Percentiles rank a stretch among this genome's conserved stretches.
phyloP scores from a whole-genome alignment of 163 green algal genomes.

The Scenedesmus sp. region DNA sequence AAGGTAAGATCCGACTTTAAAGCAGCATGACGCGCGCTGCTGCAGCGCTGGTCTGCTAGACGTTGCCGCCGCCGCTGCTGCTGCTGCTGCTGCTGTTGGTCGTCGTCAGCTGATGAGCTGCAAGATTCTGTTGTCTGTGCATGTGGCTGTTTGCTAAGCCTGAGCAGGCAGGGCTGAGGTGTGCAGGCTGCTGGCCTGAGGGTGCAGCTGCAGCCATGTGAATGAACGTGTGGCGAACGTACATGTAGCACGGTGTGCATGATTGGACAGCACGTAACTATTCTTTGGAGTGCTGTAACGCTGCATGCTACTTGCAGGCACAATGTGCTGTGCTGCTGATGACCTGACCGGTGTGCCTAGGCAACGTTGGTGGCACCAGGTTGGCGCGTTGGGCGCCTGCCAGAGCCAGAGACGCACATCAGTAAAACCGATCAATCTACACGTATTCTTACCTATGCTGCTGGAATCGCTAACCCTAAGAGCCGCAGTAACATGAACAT shows the following conservation, averaged over 20 bases:
- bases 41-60: neutral
- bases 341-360: neutral
- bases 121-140: neutral
- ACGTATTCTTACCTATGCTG: neutral
- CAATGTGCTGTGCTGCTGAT: neutral
- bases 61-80: neutral
- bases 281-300: neutral
- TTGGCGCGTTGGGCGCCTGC: neutral
- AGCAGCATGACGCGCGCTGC: neutral
- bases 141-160: neutral
- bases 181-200: neutral
- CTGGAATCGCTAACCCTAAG: slow-evolving; percentile 1
- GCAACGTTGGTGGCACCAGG: neutral
- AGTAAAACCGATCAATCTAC: neutral
- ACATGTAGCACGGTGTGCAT: neutral
- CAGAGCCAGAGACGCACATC: neutral
- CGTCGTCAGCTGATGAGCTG: neutral
- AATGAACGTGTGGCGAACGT: neutral
- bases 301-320: neutral
- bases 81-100: neutral
- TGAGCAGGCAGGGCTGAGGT: neutral
- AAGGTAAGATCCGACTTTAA: neutral
- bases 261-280: neutral
- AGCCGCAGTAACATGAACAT: slow-evolving; percentile 7
- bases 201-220: neutral